Conservation (phyloP, 2,329 filamentous ascomycete genomes). For the Huntiella moniliformis region DNA sequence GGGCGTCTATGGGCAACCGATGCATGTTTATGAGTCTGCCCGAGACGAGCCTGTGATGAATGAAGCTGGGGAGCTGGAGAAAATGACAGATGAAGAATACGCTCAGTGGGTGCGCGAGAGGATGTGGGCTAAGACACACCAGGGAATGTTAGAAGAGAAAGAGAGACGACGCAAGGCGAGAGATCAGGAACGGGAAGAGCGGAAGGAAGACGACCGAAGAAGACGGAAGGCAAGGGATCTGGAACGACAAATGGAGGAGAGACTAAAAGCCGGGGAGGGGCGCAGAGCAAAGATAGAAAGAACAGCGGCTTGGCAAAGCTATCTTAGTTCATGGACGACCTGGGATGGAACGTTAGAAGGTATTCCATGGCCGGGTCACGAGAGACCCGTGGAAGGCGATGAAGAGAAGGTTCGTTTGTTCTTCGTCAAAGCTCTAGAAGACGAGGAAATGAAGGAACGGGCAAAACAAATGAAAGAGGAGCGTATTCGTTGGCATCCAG, state of each 20-base stretch:
- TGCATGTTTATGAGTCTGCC: slow-evolving; percentile 50
- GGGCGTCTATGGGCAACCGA: slow-evolving; percentile 85
- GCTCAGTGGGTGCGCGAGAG: slow-evolving; percentile 62
- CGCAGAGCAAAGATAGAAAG: slow-evolving; percentile 35
- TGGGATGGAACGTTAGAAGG: slow-evolving; percentile 27
- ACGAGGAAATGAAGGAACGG: slow-evolving; percentile 27
- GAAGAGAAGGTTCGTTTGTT: slow-evolving; percentile 49
- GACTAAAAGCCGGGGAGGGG: slow-evolving; percentile 46
- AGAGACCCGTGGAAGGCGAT: neutral
- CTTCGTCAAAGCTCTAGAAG: slow-evolving; percentile 30
- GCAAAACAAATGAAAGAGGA: slow-evolving; percentile 52
- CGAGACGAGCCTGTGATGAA: slow-evolving; percentile 16
- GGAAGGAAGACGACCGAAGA: slow-evolving; percentile 19
- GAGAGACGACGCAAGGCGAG: slow-evolving; percentile 38
- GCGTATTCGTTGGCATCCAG: slow-evolving; percentile 87
- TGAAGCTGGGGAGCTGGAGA: slow-evolving; percentile 44
- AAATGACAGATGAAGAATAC: slow-evolving; percentile 88
- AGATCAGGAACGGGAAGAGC: slow-evolving; percentile 9
- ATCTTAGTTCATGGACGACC: slow-evolving; percentile 34
- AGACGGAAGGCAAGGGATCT: slow-evolving; percentile 24
- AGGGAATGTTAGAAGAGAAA: slow-evolving; percentile 62
- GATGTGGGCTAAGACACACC: slow-evolving; percentile 94
- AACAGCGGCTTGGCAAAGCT: slow-evolving; percentile 45
- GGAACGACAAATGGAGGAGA: slow-evolving; percentile 48
- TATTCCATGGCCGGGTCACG: slow-evolving; percentile 45